Conservation (phyloP, 225 moss, liverwort and hornwort genomes). For the Physcomitrium patens region DNA sequence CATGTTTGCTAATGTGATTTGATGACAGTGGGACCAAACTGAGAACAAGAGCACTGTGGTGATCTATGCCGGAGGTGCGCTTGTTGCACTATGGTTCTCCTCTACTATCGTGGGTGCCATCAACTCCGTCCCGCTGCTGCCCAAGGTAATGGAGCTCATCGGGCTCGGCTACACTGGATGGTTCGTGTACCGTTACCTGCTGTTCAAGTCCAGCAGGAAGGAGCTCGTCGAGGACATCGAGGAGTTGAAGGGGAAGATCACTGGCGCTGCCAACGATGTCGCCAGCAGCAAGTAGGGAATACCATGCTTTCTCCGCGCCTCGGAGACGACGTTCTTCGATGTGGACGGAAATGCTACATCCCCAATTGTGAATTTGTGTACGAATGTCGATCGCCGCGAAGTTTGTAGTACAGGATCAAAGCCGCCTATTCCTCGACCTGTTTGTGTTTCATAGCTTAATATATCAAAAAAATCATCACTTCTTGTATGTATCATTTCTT, state of each 20-base stretch:
- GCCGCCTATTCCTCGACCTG: too few relatives aligned
- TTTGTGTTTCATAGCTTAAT: too few relatives aligned
- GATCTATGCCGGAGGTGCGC: conserved; percentile 75
- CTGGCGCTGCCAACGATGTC: conserved; percentile 56
- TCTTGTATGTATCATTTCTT: too few relatives aligned
- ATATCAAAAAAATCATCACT: too few relatives aligned
- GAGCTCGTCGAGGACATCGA: conserved; percentile 78
- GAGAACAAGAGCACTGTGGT: conserved; percentile 77
- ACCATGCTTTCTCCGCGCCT: too few relatives aligned
- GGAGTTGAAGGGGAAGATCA: conserved; percentile 84
- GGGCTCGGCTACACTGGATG: conserved; percentile 89
- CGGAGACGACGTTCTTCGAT: too few relatives aligned
- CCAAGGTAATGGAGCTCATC: conserved; percentile 81
- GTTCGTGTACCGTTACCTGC: conserved; percentile 84
- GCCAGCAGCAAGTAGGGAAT: not conserved
- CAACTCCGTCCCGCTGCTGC: conserved; percentile 82
- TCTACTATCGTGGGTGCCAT: conserved; percentile 82
- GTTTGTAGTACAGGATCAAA: too few relatives aligned
- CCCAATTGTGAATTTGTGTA: too few relatives aligned
- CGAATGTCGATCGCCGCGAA: too few relatives aligned
- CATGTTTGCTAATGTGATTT: too few relatives aligned
- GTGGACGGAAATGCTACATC: too few relatives aligned
- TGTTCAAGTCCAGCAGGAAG: conserved; percentile 86
- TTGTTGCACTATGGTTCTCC: conserved; percentile 82
- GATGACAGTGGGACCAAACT: conserved; percentile 64